Percentiles rank a stretch among this genome's conserved stretches.
Conservation (phyloP, 2,329 filamentous ascomycete species). For the Aspergillus novoparasiticus region DNA sequence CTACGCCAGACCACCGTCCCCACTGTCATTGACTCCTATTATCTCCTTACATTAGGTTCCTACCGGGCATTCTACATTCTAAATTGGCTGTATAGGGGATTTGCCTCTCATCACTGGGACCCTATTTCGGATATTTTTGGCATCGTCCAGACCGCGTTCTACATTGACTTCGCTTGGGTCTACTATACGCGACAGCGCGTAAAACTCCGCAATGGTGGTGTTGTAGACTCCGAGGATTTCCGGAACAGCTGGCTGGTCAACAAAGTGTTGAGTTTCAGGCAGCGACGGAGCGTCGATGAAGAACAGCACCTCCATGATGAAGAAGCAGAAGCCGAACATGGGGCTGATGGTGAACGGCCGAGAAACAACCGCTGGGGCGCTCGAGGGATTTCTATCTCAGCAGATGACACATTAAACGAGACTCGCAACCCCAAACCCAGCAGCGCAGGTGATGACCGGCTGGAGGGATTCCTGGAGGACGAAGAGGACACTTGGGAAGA, state of each 20-base stretch:
- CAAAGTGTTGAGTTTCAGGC: slow-evolving; percentile 66
- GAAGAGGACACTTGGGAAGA: slow-evolving; percentile 19
- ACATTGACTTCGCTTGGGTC: slow-evolving; percentile 94
- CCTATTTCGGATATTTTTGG: slow-evolving; percentile 81
- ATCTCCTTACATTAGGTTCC: slow-evolving; percentile 81
- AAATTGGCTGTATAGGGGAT: slow-evolving; percentile 80
- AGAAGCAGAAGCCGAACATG: slow-evolving; percentile 28
- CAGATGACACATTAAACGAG: slow-evolving; percentile 53
- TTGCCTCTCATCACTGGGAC: slow-evolving; percentile 64
- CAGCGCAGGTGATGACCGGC: slow-evolving; percentile 12
- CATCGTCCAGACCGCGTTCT: slow-evolving; percentile 83
- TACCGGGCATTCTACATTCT: slow-evolving; percentile 89
- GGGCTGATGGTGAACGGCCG: slow-evolving; percentile 26
- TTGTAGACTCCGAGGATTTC: slow-evolving; percentile 89
- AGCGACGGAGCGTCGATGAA: slow-evolving; percentile 37
- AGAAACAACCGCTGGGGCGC: slow-evolving; percentile 56
- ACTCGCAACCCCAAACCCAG: slow-evolving; percentile 18
- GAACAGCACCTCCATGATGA: slow-evolving; percentile 39
- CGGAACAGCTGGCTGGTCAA: slow-evolving; percentile 81
- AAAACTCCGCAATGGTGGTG: slow-evolving; percentile 83
- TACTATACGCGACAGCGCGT: slow-evolving; percentile 93
- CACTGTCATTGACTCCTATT: slow-evolving; percentile 96
- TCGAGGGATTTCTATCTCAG: slow-evolving; percentile 61
- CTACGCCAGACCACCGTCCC: slow-evolving; percentile 93
- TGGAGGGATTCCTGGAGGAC: slow-evolving; percentile 26